phyloP scores from a whole-genome alignment of 2,329 filamentous ascomycete species.

The Simplicillium sp. region DNA sequence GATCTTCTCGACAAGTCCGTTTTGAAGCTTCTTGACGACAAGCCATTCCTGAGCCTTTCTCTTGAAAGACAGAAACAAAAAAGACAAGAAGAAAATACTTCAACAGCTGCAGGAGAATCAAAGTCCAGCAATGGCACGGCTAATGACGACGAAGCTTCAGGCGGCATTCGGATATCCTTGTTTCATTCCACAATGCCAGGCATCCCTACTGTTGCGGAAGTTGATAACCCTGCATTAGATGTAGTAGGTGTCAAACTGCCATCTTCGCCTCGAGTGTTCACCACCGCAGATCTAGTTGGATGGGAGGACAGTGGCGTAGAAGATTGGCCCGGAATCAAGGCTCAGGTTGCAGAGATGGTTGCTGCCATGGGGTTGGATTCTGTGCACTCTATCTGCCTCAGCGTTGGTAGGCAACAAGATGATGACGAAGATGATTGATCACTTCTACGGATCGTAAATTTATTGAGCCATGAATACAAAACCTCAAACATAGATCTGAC shows the following conservation, averaged over 20 bases:
- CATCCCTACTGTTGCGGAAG: constrained; percentile 43
- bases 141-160: constrained; percentile 10
- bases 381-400: constrained; percentile 46
- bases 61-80: constrained; percentile 17
- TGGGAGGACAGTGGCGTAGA: constrained; percentile 48
- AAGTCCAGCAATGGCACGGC: constrained; percentile 9
- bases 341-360: constrained; percentile 56
- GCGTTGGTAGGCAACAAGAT: constrained; percentile 30
- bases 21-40: constrained; percentile 38
- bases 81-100: neutral
- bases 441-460: neutral
- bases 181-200: constrained; percentile 60
- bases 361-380: constrained; percentile 56
- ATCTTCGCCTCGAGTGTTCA: constrained; percentile 24
- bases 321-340: constrained; percentile 44
- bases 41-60: constrained; percentile 45
- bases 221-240: constrained; percentile 48
- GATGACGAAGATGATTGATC: neutral
- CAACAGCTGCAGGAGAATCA: neutral
- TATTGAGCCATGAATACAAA: too few species aligned
- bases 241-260: constrained; percentile 45
- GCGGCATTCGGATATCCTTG: constrained; percentile 25
- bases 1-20: constrained; percentile 44
- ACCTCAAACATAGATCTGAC: too few species aligned
- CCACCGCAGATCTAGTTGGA: constrained; percentile 40